phyloP scores from a whole-genome alignment of 139 green algal species.

The Chlorella sp. region DNA sequence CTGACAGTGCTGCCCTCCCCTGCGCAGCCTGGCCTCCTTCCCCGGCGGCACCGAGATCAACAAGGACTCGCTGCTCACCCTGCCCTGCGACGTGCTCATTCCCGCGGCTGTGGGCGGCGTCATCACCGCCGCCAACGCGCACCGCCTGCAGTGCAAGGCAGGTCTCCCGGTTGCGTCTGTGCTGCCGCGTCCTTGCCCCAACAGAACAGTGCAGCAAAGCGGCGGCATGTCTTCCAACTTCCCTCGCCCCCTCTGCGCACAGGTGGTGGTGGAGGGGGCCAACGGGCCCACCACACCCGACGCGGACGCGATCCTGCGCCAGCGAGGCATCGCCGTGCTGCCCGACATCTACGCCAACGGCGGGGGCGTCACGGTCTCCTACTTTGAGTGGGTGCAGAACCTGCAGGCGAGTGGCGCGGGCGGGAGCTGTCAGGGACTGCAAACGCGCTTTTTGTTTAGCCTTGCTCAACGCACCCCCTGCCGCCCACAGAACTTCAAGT shows the following conservation, averaged over 20 bases:
- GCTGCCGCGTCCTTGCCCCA: no score
- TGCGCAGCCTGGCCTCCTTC: constrained; percentile 33
- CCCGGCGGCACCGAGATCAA: constrained; percentile 36
- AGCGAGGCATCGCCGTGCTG: constrained; percentile 53
- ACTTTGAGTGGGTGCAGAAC: constrained; percentile 89
- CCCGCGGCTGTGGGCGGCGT: constrained; percentile 85
- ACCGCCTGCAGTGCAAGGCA: constrained; percentile 28
- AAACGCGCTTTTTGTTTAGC: no score
- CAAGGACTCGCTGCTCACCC: constrained; percentile 63
- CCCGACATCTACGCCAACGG: constrained; percentile 67
- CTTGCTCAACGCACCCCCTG: no score
- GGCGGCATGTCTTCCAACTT: no score
- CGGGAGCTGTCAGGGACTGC: no score
- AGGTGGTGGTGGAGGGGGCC: constrained; percentile 85
- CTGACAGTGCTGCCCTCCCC: no score
- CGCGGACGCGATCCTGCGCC: constrained; percentile 53
- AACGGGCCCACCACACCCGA: constrained; percentile 84
- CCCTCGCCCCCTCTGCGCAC: no score
- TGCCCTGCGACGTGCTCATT: constrained; percentile 90
- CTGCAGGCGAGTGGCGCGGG: constrained; percentile 19
- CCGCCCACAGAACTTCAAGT: constrained; percentile 79
- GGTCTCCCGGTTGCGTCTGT: no score
- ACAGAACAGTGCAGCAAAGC: neutral
- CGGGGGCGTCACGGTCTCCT: constrained; percentile 71
- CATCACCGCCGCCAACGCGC: constrained; percentile 42